Evolutionary conservation across 176 grass and related monocot genomes (phyloP).

Genomic region (Aegilops bicornis): DNA sequence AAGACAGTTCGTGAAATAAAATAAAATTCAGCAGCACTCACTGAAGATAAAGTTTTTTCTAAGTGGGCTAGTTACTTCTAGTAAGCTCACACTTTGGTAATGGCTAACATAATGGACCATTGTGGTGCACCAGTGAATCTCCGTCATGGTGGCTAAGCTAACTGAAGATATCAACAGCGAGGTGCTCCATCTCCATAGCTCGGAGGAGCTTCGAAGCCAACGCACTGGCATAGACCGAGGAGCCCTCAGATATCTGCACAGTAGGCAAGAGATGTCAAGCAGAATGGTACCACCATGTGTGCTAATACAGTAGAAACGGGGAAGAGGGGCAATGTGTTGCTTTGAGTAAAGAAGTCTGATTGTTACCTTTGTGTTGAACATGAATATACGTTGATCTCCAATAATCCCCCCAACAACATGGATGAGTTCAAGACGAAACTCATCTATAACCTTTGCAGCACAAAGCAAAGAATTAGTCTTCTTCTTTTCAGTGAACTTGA

Average conservation of each 20-base stretch:
- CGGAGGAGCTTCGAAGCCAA: constrained; percentile 8
- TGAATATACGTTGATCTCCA: constrained; percentile 82
- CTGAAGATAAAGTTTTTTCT: background rate
- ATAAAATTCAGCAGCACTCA: constrained; percentile 7
- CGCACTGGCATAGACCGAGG: background rate
- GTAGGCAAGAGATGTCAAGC: constrained; percentile 10
- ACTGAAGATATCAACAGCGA: background rate
- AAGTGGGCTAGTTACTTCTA: background rate
- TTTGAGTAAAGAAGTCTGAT: constrained; percentile 6
- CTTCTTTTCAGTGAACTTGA: constrained; percentile 84
- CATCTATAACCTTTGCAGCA: constrained; percentile 67
- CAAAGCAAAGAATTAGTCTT: constrained; percentile 69
- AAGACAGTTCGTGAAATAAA: background rate
- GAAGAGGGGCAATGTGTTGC: background rate
- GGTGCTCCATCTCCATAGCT: constrained; percentile 1
- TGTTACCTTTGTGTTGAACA: constrained; percentile 85
- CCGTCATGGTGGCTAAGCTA: background rate
- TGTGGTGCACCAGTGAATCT: constrained; percentile 20
- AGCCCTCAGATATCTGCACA: constrained; percentile 19
- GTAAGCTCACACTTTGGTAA: background rate
- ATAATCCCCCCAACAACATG: constrained; percentile 66
- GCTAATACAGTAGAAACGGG: background rate
- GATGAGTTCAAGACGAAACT: constrained; percentile 66
- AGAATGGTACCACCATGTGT: background rate
- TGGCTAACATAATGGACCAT: background rate